These are phyloP conservation scores for Houttuynia cordata DNA, from an alignment of 164 flowering plant genomes.

Conservation along the genomic window DNA sequence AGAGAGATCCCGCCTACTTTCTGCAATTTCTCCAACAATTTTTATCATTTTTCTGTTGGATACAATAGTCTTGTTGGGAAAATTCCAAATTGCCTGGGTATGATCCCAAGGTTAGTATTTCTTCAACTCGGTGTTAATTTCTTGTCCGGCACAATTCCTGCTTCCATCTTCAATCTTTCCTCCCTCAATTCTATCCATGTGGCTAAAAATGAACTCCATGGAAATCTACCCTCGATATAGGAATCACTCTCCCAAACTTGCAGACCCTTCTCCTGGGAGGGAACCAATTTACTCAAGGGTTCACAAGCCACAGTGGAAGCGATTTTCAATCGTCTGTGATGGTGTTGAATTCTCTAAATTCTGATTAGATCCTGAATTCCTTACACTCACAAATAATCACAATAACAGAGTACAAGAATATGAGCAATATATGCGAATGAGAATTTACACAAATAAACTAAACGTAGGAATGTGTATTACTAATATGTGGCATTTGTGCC, in stretches of 20 bases:
- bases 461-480: too few species aligned
- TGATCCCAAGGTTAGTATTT: slow-evolving; percentile 12
- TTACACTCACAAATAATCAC: too few species aligned
- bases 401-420: too few species aligned
- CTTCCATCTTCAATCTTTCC: slow-evolving; percentile 36
- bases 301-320: too few species aligned
- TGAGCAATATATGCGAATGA: too few species aligned
- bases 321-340: too few species aligned
- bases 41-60: slow-evolving; percentile 10
- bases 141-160: slow-evolving; percentile 31
- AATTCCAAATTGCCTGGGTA: slow-evolving; percentile 21
- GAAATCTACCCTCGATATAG: slow-evolving; percentile 11
- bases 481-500: too few species aligned
- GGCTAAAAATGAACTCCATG: slow-evolving; percentile 23
- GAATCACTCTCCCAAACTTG: slow-evolving; percentile 21
- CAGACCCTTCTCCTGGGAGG: neutral
- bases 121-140: slow-evolving; percentile 25
- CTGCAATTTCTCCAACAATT: slow-evolving; percentile 20
- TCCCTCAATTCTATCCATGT: slow-evolving; percentile 18
- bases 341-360: too few species aligned
- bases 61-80: slow-evolving; percentile 18
- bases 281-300: neutral
- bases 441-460: too few species aligned
- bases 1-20: slow-evolving; percentile 31
- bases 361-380: too few species aligned